Conservation (phyloP, 345 rosid genomes). For the Salix suchowensis region DNA sequence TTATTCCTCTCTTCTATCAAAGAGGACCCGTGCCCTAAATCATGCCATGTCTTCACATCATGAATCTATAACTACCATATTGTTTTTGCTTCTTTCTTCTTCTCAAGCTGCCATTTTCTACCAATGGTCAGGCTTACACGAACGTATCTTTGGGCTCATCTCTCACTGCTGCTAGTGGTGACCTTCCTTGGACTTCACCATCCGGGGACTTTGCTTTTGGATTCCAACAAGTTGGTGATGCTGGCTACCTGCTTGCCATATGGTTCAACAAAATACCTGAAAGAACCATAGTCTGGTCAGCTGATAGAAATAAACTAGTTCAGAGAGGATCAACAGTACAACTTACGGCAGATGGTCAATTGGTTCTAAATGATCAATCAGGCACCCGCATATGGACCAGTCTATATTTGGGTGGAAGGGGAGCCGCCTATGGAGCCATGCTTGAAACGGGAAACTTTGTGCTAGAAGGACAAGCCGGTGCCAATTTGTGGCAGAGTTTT, state of each 20-base stretch:
- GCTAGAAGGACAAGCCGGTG: constrained; percentile 10
- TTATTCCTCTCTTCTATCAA: too few relatives aligned
- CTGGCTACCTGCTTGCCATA: constrained; percentile 30
- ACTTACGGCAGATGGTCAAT: constrained; percentile 28
- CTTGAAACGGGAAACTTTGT: constrained; percentile 56
- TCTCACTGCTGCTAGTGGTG: constrained; percentile 18
- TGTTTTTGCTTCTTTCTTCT: constrained; percentile 11
- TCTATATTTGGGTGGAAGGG: neutral
- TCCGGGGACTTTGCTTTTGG: constrained; percentile 56
- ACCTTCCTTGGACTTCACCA: constrained; percentile 34
- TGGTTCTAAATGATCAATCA: constrained; percentile 35
- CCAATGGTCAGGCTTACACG: constrained; percentile 18
- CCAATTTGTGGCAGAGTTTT: constrained; percentile 46
- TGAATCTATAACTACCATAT: neutral
- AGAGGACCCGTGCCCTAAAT: too few relatives aligned
- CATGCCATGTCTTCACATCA: neutral
- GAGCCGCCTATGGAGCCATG: constrained; percentile 38
- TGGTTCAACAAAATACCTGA: constrained; percentile 41
- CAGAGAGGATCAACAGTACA: constrained; percentile 36
- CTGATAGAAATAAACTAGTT: constrained; percentile 26
- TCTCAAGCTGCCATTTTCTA: constrained; percentile 15
- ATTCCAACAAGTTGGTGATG: constrained; percentile 21
- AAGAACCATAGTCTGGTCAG: constrained; percentile 50
- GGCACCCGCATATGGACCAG: constrained; percentile 31
- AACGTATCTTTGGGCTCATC: constrained; percentile 26